A percentile compares a stretch with the other conserved stretches of the same genome.
phyloP scores from a whole-genome alignment of 805 yeast genomes.

The Vanderwaltozyma polyspora region DNA sequence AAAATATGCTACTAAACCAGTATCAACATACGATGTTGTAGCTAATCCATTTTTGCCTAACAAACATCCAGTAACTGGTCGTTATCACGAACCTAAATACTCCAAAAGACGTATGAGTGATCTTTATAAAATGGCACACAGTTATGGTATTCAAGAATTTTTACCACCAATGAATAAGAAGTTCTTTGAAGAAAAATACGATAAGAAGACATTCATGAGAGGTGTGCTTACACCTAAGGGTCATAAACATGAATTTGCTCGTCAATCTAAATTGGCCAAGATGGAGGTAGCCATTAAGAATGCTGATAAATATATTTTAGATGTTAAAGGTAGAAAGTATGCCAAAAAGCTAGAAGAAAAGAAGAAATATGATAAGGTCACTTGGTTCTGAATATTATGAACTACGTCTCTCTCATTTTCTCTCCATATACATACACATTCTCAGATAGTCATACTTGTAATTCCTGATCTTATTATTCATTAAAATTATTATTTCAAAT shows the following conservation, averaged over 20 bases:
- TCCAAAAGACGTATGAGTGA: conserved; percentile 77
- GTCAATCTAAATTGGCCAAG: conserved; percentile 44
- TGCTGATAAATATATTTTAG: conserved; percentile 56
- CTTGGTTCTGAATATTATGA: conserved; percentile 3
- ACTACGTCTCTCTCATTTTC: not conserved
- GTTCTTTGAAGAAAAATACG: conserved; percentile 71
- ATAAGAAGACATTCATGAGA: conserved; percentile 54
- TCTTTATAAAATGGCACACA: conserved; percentile 68
- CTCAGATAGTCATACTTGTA: too few species aligned
- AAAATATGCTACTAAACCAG: conserved; percentile 52
- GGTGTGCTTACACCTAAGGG: conserved; percentile 76
- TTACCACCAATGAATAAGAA: conserved; percentile 51
- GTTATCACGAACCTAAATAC: conserved; percentile 64
- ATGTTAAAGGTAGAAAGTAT: conserved; percentile 48
- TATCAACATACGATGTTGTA: conserved; percentile 50
- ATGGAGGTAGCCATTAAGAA: conserved; percentile 55
- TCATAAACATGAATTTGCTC: conserved; percentile 64
- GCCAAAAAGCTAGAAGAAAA: conserved; percentile 35
- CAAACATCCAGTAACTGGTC: conserved; percentile 71
- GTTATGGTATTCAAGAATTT: conserved; percentile 68
- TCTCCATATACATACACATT: not conserved
- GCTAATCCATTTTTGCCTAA: conserved; percentile 85
- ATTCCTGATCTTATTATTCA: too few species aligned
- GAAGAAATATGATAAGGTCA: conserved; percentile 12
- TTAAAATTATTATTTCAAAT: too few species aligned